Conservation (phyloP, 2,329 filamentous ascomycete species). For the Neofusicoccum parvum region DNA sequence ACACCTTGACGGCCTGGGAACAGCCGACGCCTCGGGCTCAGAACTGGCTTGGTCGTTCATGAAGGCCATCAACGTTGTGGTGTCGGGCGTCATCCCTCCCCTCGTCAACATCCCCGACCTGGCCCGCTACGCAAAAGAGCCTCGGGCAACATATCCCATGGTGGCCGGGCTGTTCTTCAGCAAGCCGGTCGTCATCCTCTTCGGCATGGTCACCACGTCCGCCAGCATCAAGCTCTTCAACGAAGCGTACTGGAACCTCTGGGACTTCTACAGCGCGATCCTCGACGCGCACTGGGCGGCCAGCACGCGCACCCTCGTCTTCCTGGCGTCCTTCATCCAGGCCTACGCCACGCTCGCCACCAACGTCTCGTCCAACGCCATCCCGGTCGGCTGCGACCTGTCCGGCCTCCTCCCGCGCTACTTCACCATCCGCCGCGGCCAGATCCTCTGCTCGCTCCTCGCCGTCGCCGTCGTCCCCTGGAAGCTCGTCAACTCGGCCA, state of each 20-base stretch:
- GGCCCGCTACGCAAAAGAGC: constrained; percentile 34
- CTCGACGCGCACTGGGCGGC: constrained; percentile 40
- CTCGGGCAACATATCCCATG: constrained; percentile 28
- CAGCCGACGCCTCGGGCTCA: neutral
- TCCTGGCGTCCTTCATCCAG: constrained; percentile 36
- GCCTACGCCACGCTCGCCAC: constrained; percentile 42
- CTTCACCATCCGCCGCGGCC: constrained; percentile 25
- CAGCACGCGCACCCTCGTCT: constrained; percentile 35
- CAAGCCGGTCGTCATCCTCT: constrained; percentile 41
- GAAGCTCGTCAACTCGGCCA: constrained; percentile 33
- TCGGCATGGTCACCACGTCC: constrained; percentile 40
- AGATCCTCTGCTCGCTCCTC: constrained; percentile 28
- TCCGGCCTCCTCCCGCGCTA: constrained; percentile 29
- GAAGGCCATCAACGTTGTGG: constrained; percentile 10
- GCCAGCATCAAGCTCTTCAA: constrained; percentile 33
- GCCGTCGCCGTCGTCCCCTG: constrained; percentile 28
- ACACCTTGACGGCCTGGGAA: neutral
- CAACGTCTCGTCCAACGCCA: constrained; percentile 30
- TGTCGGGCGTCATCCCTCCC: constrained; percentile 27
- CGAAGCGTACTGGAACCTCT: constrained; percentile 38
- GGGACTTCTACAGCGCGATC: constrained; percentile 42
- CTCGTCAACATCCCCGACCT: constrained; percentile 43
- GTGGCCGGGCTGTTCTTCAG: constrained; percentile 37
- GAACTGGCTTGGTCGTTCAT: constrained; percentile 4
- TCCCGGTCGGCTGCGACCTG: constrained; percentile 31